These are phyloP conservation scores for Cordyceps cicadae DNA, from an alignment of 2,329 filamentous ascomycete species.

Conservation along the genomic window DNA sequence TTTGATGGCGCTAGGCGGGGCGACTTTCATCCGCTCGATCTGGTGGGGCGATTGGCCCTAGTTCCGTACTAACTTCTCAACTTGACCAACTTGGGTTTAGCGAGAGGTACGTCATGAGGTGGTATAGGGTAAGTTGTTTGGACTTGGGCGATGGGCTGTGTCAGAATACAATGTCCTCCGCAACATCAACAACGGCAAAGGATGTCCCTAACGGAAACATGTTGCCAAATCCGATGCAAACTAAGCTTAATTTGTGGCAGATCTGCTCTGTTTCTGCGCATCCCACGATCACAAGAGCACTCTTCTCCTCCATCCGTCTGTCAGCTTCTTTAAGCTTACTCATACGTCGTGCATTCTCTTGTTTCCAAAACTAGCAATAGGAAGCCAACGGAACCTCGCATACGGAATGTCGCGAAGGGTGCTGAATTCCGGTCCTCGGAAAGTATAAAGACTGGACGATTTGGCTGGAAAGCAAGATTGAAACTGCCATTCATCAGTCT, in stretches of 20 bases:
- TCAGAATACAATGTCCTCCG: neutral
- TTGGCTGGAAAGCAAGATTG: neutral
- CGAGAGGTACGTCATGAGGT: neutral
- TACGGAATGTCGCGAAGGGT: neutral
- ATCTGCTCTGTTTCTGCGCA: neutral
- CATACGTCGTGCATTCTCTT: neutral
- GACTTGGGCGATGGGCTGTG: neutral
- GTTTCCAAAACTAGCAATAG: neutral
- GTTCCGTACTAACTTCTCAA: too few species aligned
- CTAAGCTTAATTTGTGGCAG: slow-evolving; percentile 3
- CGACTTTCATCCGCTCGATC: slow-evolving; percentile 18
- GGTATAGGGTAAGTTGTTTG: neutral
- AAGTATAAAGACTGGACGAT: neutral
- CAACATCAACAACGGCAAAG: neutral
- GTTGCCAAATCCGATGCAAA: neutral
- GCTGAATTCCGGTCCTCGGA: neutral
- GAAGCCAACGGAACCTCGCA: neutral
- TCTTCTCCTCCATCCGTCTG: neutral
- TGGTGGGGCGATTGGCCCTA: neutral
- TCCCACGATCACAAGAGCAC: neutral
- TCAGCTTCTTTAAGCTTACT: slow-evolving; percentile 2
- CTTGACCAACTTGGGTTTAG: too few species aligned
- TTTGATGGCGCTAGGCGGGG: slow-evolving; percentile 14
- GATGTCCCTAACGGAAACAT: neutral
- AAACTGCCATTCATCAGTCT: too few species aligned